These are phyloP conservation scores for Trypanosoma conorhini DNA, from an alignment of 208 protist genomes.

Conservation along the genomic window DNA sequence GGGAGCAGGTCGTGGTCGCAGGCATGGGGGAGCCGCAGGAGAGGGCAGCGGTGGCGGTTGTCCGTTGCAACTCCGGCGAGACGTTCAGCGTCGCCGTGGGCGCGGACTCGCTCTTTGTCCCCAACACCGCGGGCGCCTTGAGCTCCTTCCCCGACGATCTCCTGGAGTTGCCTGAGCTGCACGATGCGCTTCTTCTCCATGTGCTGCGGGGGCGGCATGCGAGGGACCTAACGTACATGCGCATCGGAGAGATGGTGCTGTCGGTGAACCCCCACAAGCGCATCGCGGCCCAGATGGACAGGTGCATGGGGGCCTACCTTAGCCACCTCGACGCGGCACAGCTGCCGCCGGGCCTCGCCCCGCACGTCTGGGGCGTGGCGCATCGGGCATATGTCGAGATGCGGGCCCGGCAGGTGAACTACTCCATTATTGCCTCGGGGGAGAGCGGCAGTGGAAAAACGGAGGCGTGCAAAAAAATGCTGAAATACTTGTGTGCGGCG, in stretches of 20 bases:
- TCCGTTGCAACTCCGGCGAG: slow-evolving; percentile 26
- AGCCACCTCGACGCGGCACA: slow-evolving; percentile 18
- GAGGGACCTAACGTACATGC: slow-evolving; percentile 39
- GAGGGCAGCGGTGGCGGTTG: not conserved
- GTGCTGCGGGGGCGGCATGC: slow-evolving; percentile 24
- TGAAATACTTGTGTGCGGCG: slow-evolving; percentile 51
- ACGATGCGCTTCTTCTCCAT: slow-evolving; percentile 36
- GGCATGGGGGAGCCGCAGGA: not conserved
- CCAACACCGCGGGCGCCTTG: not conserved
- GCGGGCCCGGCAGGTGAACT: slow-evolving; percentile 17
- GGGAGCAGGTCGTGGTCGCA: slow-evolving; percentile 20
- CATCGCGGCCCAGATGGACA: slow-evolving; percentile 28
- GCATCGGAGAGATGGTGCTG: slow-evolving; percentile 39
- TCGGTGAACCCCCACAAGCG: slow-evolving; percentile 41
- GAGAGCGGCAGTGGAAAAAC: slow-evolving; percentile 67
- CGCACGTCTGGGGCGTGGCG: slow-evolving; percentile 40
- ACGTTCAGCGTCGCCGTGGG: slow-evolving; percentile 1
- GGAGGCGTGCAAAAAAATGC: slow-evolving; percentile 50
- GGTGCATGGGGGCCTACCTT: slow-evolving; percentile 30
- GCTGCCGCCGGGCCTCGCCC: slow-evolving; percentile 15
- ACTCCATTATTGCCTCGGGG: slow-evolving; percentile 41
- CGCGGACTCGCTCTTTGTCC: slow-evolving; percentile 7
- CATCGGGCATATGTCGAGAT: slow-evolving; percentile 38
- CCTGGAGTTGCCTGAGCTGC: slow-evolving; percentile 36
- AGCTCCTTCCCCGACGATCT: slow-evolving; percentile 32